These are phyloP conservation scores for Amborella trichopoda DNA, from an alignment of 164 flowering plant genomes.

Conservation along the genomic window DNA sequence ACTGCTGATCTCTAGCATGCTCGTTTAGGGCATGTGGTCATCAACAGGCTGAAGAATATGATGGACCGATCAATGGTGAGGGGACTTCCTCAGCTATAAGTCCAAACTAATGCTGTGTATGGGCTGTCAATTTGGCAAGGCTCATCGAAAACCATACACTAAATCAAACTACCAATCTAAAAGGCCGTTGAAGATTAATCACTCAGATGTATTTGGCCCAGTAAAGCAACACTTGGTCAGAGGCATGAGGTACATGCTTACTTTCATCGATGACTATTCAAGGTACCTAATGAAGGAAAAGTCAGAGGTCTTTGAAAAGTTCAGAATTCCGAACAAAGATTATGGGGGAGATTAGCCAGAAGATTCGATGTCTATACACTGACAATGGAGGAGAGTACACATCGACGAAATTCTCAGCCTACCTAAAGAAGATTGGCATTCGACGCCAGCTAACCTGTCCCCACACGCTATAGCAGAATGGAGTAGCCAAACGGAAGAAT, in stretches of 20 bases:
- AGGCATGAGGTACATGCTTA: slow-evolving; percentile 4
- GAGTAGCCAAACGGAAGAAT: not conserved
- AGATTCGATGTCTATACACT: slow-evolving; percentile 3
- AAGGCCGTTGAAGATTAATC: slow-evolving; percentile 3
- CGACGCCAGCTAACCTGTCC: slow-evolving; percentile 9
- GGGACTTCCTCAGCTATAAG: not conserved
- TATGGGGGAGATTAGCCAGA: not conserved
- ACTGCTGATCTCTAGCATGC: not conserved
- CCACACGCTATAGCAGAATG: slow-evolving; percentile 12
- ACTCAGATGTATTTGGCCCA: slow-evolving; percentile 9
- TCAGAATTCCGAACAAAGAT: slow-evolving; percentile 3
- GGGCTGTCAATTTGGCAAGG: not conserved
- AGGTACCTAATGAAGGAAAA: slow-evolving; percentile 11
- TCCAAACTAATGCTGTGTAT: not conserved
- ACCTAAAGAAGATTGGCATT: not conserved
- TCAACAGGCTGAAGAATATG: not conserved
- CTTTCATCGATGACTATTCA: slow-evolving; percentile 13
- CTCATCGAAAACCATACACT: not conserved
- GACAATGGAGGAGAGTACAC: slow-evolving; percentile 15
- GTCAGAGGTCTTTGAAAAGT: slow-evolving; percentile 4
- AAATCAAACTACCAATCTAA: not conserved
- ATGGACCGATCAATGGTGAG: not conserved
- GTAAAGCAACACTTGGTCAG: slow-evolving; percentile 7
- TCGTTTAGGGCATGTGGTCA: not conserved
- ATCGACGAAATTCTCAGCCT: slow-evolving; percentile 3